A percentile compares a stretch with the other conserved stretches of the same genome.
Evolutionary conservation across 345 rosid species (phyloP).

Genomic region (Populus simonii): DNA sequence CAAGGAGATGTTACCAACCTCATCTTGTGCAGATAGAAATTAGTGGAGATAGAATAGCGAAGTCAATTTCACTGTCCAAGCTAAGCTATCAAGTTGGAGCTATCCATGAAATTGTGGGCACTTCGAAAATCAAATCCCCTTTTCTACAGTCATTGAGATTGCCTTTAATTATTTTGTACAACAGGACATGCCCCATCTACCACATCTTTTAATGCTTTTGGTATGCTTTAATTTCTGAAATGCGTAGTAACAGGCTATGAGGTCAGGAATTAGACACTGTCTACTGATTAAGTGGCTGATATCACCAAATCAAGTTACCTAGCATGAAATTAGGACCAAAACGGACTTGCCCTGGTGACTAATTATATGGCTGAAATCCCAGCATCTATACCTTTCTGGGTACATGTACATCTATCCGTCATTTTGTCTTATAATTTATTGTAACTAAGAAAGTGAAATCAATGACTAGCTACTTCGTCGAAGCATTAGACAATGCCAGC

Average conservation of each 20-base stretch:
- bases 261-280: not conserved
- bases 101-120: not conserved
- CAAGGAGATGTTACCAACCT: conserved; percentile 26
- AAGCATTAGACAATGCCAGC: conserved; percentile 8
- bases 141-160: not conserved
- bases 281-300: not conserved
- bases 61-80: not conserved
- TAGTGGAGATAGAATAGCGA: conserved; percentile 7
- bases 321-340: not conserved
- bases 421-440: not conserved
- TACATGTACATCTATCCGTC: not conserved
- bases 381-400: not conserved
- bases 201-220: not conserved
- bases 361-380: not conserved
- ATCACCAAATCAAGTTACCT: not conserved
- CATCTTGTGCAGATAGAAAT: conserved; percentile 10
- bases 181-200: not conserved
- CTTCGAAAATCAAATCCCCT: too few relatives aligned
- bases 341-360: not conserved
- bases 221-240: not conserved
- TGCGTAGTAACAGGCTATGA: not conserved
- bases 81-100: not conserved
- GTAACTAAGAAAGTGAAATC: not conserved
- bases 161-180: not conserved
- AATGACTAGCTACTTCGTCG: not conserved